Base-by-base conservation (phyloP, 1,284 basidiomycete species). In the Tilletia walkeri region DNA sequence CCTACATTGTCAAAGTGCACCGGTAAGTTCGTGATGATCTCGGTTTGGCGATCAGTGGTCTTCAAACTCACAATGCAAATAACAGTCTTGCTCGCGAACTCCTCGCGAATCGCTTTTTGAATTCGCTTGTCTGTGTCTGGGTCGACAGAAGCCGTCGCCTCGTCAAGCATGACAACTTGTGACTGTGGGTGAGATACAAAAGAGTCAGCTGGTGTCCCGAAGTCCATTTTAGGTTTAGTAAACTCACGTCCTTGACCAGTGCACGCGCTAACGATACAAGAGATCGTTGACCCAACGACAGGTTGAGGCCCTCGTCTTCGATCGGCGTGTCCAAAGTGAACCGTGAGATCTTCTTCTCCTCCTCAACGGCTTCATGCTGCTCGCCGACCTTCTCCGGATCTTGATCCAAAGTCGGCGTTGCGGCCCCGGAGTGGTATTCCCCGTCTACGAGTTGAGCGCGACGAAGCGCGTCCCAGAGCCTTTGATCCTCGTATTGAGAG, bases 51-150 rank as follows among this genome's bases (percentile, higher is more conserved):
- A 36, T 1, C 7, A 39, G 5, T 14, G 48, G 48, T 38, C 20
- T 3, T 53, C 6, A 9, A 6, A 54, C 48, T 50, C 30, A 54
- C 66, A 73, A 92, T 91, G 78, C 90, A 92, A 9, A 93, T 83
- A 67, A 92, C 89, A 0, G 93, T 94, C 67, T 90, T 88, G 80
- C 91, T 89, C 61, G 86, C 85, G 85, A 94, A 94, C 85, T 93
- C 92, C 63, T 87, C 87, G 2, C 90, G 87, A 74, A 95, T 94
- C n/a, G 92, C 94, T 73, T 89, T 87, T 82, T 94, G 92, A 72
- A 94, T 92, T 74, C 90, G 90, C 72, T 88, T 86, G 84, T 95
- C 92, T 0, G 92, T 94, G 83, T 91, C 89, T 5, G 90, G 81
- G 82, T 92, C 90, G 20, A 92, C 82, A 65, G 87, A 91, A n/a